Evolutionary conservation across 805 yeast genomes (phyloP), one percentile per base, ranked within the genome.

Genomic region (Yarrowia keelungensis): DNA sequence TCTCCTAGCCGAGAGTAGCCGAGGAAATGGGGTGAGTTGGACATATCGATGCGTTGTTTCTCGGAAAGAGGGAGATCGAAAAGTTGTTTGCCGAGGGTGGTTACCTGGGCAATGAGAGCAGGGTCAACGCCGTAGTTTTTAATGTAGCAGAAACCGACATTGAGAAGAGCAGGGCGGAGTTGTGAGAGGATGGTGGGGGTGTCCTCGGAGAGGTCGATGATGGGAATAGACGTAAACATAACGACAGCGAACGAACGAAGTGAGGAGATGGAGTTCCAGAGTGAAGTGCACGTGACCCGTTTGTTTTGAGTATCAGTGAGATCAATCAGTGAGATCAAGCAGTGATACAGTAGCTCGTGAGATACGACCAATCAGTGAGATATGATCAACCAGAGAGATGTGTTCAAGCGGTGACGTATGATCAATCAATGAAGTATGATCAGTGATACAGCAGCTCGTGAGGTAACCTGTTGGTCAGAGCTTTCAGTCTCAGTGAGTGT

Each of bases 131-230:
- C 62, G 14, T 65, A 65, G 50, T 65, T 65, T 26, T 15, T 12
- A 7, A 65, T 51, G 46, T 65, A 65, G 43, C 59, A 53, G 36
- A 65, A 65, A 2, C 68, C 68, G 14, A 65, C 68, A 32, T 65
- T 53, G 36, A 65, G 43, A 3, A 65, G 41, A 2, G 61, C 61
- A 1, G 42, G 61, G 8, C 68, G 42, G 16, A 65, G 61, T 22
- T 51, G 32, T 7, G 43, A 12, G 22, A 65, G 68, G 19, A 65
- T 32, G 36, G 41, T 8, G 9, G 32, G 35, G 2, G 26, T 50
- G 43, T 47, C 56, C 36, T 38, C 38, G 7, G 51, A 35, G 16
- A 62, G 47, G 39, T 62, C 67, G 39, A 62, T 62, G 38, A 49
- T 36, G 56, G 67, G 67, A 39, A 62, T 62, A 0, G 43, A 36